Percentiles rank a stretch among this genome's conserved stretches.
phyloP scores from a whole-genome alignment of 805 yeast species.

The Wickerhamiella hasegawae region DNA sequence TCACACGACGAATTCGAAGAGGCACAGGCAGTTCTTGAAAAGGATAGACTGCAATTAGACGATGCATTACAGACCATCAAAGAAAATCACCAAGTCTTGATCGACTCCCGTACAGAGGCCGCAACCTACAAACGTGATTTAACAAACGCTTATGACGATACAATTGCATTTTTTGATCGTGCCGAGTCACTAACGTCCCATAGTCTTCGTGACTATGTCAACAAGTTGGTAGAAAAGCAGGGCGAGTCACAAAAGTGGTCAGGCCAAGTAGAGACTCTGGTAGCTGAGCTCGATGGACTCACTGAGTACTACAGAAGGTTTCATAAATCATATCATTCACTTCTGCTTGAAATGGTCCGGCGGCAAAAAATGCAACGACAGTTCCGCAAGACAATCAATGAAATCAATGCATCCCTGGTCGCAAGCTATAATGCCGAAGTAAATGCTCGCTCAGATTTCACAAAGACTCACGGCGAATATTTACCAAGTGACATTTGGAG shows the following conservation, averaged over 20 bases:
- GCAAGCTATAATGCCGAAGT: constrained; percentile 30
- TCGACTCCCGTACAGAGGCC: constrained; percentile 9
- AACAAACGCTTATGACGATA: background rate
- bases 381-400: constrained; percentile 26
- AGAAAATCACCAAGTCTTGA: constrained; percentile 9
- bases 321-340: constrained; percentile 33
- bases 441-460: constrained; percentile 27
- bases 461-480: constrained; percentile 34
- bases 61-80: constrained; percentile 12
- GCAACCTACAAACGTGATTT: background rate
- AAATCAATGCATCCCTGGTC: constrained; percentile 27
- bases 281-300: constrained; percentile 25
- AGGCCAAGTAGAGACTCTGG: constrained; percentile 17
- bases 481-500: constrained; percentile 40
- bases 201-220: constrained; percentile 9
- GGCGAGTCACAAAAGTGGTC: constrained; percentile 13
- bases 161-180: constrained; percentile 4
- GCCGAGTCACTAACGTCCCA: constrained; percentile 12
- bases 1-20: constrained; percentile 31
- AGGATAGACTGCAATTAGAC: constrained; percentile 21
- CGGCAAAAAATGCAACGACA: constrained; percentile 28
- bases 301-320: constrained; percentile 36
- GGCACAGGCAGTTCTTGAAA: constrained; percentile 36
- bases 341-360: constrained; percentile 38
- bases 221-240: constrained; percentile 11